Evolutionary conservation across 164 flowering plant species (phyloP).

Genomic region (Macadamia tetraphylla): DNA sequence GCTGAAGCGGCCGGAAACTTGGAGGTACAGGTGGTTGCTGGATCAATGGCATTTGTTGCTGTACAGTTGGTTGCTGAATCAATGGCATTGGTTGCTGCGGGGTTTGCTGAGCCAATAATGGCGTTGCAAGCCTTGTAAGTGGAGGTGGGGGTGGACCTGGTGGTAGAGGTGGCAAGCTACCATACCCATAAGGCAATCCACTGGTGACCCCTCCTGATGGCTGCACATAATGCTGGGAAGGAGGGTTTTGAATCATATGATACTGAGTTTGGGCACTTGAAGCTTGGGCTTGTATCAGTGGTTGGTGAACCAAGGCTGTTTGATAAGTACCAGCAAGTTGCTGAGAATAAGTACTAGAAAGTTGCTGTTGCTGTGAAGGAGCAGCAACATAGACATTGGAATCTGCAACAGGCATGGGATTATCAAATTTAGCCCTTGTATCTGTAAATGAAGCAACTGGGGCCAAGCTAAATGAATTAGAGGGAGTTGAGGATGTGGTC

Average conservation of each 20-base stretch:
- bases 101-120: conserved; percentile 24
- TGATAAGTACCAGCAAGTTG: conserved; percentile 43
- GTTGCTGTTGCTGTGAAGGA: conserved; percentile 9
- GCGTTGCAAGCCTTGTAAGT: conserved; percentile 36
- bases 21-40: conserved; percentile 51
- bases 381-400: conserved; percentile 34
- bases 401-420: conserved; percentile 35
- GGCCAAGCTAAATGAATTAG: conserved; percentile 28
- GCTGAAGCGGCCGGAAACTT: conserved; percentile 67
- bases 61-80: conserved; percentile 37
- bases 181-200: conserved; percentile 44
- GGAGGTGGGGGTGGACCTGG: conserved; percentile 50
- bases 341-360: conserved; percentile 12
- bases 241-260: conserved; percentile 38
- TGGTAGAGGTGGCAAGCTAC: conserved; percentile 40
- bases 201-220: conserved; percentile 42
- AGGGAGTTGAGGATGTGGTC: conserved; percentile 26
- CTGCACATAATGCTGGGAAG: conserved; percentile 64
- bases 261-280: conserved; percentile 53
- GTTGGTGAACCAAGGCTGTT: conserved; percentile 42
- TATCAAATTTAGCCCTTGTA: conserved; percentile 35
- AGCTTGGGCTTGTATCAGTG: conserved; percentile 36
- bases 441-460: conserved; percentile 23
- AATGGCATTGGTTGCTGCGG: conserved; percentile 31
- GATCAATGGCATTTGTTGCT: conserved; percentile 22